Evolutionary conservation across 2,329 filamentous ascomycete species (phyloP), one percentile per base, ranked within the genome.

Genomic region (Stagonosporopsis vannaccii): DNA sequence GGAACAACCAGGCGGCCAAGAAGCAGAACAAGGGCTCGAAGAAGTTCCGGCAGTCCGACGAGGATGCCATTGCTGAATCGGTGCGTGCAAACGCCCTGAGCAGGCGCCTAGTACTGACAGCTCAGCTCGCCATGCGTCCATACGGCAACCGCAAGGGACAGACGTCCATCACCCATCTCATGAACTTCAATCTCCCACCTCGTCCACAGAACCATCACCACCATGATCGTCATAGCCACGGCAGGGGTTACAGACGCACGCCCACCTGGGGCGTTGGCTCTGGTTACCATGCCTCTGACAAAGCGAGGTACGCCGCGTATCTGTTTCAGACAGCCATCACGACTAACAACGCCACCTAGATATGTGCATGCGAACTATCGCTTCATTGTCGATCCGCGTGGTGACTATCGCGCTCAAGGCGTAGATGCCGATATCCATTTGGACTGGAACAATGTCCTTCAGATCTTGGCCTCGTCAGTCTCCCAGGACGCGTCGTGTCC

Each of bases 361-460:
- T 92, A 91, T 65, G 88, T 99, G 15, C 93, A 99, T 75, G 92
- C 95, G 62, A 99, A 99, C 76, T 99, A 99, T 74, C 90, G 95
- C 52, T 99, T 99, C 75, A 90, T 99, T 56, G 93, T 99, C 47
- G 88, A 91, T 58, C 94, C 95, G 3, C 84, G 86, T 52, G 89
- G 87, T 55, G 86, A 89, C 69, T 99, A 98, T 73, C 84, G 86
- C 57, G 84, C 86, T 6, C 92, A 98, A 72, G 90, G 91, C 22
- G 84, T 85, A 41, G 92, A 98, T 75, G 90, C 95, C 19, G 94
- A 99, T 76, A 84, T 93, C 43, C 90, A 95, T 68, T 79, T 99
- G 50, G 91, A 97, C 68, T 99, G 95, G 95, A 85, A 87, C 62
- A 87, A 91, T 64, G 90, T 99, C 48, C 81, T 97, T 62, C 95